phyloP scores from a whole-genome alignment of 257 asterid species.

The Solanum pimpinellifolium region DNA sequence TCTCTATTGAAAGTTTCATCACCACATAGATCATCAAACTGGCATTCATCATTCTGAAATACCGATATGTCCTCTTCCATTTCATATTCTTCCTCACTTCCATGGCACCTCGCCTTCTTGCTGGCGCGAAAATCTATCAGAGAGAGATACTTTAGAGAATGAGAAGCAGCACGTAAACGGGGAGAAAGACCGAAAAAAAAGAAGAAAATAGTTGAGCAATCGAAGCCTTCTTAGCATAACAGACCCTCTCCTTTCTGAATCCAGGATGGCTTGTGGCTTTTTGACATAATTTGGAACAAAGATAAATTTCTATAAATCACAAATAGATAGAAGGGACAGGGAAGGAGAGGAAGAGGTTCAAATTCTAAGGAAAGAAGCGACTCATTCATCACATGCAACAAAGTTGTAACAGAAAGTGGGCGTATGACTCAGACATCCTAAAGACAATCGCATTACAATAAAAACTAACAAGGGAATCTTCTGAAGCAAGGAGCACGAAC shows the following conservation, averaged over 20 bases:
- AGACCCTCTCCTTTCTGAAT: not conserved
- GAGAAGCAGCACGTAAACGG: not conserved
- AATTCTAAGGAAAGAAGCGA: not conserved
- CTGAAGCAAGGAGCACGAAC: constrained; percentile 18
- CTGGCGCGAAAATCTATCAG: constrained; percentile 56
- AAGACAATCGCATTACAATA: not conserved
- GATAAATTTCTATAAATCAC: not conserved
- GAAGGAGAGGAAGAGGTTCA: not conserved
- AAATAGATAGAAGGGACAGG: not conserved
- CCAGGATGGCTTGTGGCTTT: not conserved
- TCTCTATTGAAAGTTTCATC: constrained; percentile 36
- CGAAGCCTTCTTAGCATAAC: not conserved
- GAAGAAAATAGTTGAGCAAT: not conserved
- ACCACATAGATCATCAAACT: constrained; percentile 62
- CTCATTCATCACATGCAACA: not conserved
- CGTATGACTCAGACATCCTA: not conserved
- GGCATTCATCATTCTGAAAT: constrained; percentile 26
- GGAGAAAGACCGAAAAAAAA: not conserved
- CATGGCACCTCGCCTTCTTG: constrained; percentile 59
- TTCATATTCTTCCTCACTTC: constrained; percentile 50
- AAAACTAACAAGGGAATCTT: not conserved
- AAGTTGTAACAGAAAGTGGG: not conserved
- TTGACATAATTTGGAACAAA: not conserved
- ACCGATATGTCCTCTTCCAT: constrained; percentile 36
- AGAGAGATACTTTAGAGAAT: not conserved